Evolutionary conservation across 306 rosid genomes (phyloP).

Genomic region (Trifolium pratense): DNA sequence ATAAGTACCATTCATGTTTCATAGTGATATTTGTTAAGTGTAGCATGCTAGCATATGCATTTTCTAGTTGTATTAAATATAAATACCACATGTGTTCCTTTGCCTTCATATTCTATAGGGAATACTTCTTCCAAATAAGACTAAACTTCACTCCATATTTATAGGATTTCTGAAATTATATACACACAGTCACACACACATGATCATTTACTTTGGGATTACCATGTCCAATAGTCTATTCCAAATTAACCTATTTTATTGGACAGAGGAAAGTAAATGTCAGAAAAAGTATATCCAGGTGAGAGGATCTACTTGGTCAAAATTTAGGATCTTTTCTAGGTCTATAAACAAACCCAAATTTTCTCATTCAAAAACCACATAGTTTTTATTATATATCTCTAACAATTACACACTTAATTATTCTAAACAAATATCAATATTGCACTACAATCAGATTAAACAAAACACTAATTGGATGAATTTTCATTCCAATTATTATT

Average conservation of each 20-base stretch:
- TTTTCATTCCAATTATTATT: slow-evolving; percentile 37
- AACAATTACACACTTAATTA: slow-evolving; percentile 42
- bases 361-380: slow-evolving; percentile 40
- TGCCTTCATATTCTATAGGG: too few species aligned
- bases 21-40: too few species aligned
- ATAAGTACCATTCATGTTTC: too few species aligned
- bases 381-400: slow-evolving; percentile 35
- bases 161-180: too few species aligned
- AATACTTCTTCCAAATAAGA: too few species aligned
- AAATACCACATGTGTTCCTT: too few species aligned
- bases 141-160: too few species aligned
- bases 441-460: slow-evolving; percentile 44
- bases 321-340: slow-evolving; percentile 43
- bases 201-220: slow-evolving; percentile 30
- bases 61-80: too few species aligned
- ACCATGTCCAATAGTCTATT: slow-evolving; percentile 25
- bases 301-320: slow-evolving; percentile 48
- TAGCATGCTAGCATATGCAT: too few species aligned
- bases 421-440: slow-evolving; percentile 45
- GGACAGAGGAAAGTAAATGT: slow-evolving; percentile 40
- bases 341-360: slow-evolving; percentile 41
- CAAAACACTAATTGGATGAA: slow-evolving; percentile 45
- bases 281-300: slow-evolving; percentile 26
- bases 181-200: too few species aligned
- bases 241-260: slow-evolving; percentile 33